Conservation (phyloP, 1,139 yeast species). For the Meyerozyma elateridarum region DNA sequence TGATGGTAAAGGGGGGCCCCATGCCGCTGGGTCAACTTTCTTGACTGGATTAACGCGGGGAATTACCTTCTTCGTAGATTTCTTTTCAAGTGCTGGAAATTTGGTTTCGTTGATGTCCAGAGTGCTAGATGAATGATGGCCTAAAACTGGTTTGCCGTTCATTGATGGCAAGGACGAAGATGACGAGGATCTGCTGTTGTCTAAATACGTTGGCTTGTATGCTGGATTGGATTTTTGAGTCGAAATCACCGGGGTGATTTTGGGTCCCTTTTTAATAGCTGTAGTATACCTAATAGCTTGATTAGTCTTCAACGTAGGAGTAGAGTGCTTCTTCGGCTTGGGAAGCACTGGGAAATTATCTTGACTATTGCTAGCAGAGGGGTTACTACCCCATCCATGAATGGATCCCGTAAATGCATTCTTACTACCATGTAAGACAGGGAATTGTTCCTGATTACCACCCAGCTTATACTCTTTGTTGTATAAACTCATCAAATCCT, state of each 20-base stretch:
- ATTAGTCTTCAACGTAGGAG: constrained; percentile 12
- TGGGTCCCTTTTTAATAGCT: constrained; percentile 24
- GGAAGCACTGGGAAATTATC: constrained; percentile 54
- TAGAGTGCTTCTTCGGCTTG: constrained; percentile 27
- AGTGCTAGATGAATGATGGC: constrained; percentile 2
- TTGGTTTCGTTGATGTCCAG: constrained; percentile 16
- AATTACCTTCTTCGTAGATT: constrained; percentile 27
- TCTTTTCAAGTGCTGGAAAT: constrained; percentile 40
- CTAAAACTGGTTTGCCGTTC: constrained; percentile 1
- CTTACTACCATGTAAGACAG: constrained; percentile 26
- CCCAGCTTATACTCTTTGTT: too few relatives aligned
- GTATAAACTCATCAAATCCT: constrained; percentile 22
- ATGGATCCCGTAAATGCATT: constrained; percentile 7
- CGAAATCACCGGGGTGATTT: constrained; percentile 11
- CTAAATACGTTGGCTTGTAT: constrained; percentile 19
- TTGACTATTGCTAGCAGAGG: constrained; percentile 12
- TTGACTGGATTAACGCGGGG: constrained; percentile 38
- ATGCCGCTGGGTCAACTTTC: constrained; percentile 20
- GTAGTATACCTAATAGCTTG: constrained; percentile 41
- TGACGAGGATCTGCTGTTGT: constrained; percentile 4
- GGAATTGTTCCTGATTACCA: constrained; percentile 33
- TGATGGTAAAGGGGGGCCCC: constrained; percentile 18
- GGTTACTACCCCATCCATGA: constrained; percentile 6
- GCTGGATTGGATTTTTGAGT: constrained; percentile 17
- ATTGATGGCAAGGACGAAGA: constrained; percentile 4